Evolutionary conservation across 108 stramenopile species (phyloP).

Genomic region (Cyclotella sp.): DNA sequence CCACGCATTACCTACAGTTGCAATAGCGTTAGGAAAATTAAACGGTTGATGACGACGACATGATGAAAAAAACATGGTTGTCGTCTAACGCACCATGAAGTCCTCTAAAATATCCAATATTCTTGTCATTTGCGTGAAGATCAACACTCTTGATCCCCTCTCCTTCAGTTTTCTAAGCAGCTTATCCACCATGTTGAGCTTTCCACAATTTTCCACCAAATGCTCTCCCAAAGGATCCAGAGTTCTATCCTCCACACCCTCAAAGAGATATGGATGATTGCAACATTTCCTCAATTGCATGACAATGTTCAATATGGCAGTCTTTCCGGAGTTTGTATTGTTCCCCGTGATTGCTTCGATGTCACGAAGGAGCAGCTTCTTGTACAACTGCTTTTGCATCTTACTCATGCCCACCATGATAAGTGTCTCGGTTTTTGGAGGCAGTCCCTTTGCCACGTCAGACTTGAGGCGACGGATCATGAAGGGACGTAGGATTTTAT

Average conservation of each 20-base stretch:
- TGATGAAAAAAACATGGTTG: too few relatives aligned
- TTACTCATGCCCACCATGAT: constrained; percentile 91
- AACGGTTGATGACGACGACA: neutral
- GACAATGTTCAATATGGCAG: constrained; percentile 93
- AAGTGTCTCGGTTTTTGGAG: constrained; percentile 94
- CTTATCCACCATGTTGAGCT: constrained; percentile 91
- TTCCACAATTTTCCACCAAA: constrained; percentile 88
- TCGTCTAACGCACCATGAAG: constrained; percentile 56
- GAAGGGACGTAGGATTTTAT: constrained; percentile 97
- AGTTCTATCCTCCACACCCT: constrained; percentile 92
- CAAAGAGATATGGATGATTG: constrained; percentile 99
- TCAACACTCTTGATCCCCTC: constrained; percentile 89
- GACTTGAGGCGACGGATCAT: constrained; percentile 98
- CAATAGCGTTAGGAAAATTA: neutral
- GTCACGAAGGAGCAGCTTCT: constrained; percentile 88
- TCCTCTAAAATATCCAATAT: constrained; percentile 96
- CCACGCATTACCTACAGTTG: constrained; percentile 60
- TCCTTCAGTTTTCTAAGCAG: constrained; percentile 85
- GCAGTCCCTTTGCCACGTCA: constrained; percentile 90
- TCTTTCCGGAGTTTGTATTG: constrained; percentile 70
- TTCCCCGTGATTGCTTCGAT: constrained; percentile 84
- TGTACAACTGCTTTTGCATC: constrained; percentile 95
- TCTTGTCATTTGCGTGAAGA: constrained; percentile 98
- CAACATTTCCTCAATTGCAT: constrained; percentile 99
- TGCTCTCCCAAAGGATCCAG: constrained; percentile 91